These are phyloP conservation scores for Peziza echinospora DNA, from an alignment of 495 filamentous ascomycete species.

Conservation along the genomic window DNA sequence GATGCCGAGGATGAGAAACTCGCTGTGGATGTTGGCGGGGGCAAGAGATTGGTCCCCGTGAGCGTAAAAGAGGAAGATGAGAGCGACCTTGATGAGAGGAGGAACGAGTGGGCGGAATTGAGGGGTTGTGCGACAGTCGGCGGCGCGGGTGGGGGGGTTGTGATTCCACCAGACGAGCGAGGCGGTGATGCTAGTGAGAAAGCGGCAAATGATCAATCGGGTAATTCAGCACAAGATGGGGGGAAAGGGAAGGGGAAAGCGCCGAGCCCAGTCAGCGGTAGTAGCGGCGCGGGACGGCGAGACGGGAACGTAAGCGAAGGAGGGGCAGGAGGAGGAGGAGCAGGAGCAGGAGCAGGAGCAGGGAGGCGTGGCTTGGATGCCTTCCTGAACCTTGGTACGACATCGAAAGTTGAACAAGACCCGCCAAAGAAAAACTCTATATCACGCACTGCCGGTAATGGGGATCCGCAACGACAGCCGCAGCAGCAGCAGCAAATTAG, in stretches of 20 bases:
- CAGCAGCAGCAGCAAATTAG: no score
- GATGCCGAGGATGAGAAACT: conserved; percentile 21
- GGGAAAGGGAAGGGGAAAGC: conserved; percentile 8
- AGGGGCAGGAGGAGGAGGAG: no score
- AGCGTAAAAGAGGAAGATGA: conserved; percentile 47
- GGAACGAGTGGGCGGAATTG: conserved; percentile 41
- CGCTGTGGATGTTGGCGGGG: conserved; percentile 34
- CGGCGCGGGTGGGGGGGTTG: conserved; percentile 2
- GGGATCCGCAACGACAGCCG: no score
- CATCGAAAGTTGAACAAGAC: no score
- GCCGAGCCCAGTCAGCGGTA: background rate
- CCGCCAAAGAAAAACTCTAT: no score
- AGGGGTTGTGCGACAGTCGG: conserved; percentile 7
- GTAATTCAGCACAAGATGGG: conserved; percentile 3
- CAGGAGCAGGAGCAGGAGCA: no score
- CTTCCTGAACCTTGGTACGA: no score
- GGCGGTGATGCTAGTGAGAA: background rate
- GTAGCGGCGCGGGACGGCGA: background rate
- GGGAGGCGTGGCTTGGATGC: no score
- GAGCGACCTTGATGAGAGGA: conserved; percentile 30
- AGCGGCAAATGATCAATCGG: background rate
- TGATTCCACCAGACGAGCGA: conserved; percentile 5
- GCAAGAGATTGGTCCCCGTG: conserved; percentile 39
- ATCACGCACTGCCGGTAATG: no score
- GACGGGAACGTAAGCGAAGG: no score